Evolutionary conservation across 176 grass and related monocot species (phyloP), one percentile per base, ranked within the genome.

Genomic region (Elymus sibiricus): DNA sequence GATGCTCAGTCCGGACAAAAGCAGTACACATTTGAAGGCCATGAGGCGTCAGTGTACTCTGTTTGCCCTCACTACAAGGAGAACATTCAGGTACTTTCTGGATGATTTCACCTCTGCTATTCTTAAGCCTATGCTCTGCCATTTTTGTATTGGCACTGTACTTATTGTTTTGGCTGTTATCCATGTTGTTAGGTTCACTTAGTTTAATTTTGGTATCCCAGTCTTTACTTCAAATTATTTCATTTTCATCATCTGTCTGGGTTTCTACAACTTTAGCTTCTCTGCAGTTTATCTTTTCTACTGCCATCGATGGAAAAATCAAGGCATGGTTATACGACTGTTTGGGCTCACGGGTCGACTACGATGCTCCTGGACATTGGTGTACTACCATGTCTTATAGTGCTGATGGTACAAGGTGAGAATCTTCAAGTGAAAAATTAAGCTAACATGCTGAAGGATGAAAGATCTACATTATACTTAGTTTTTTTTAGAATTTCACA

Each of bases 271-370:
- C 43, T 78, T 84, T 47, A 39, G 3, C 40, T 87, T 84, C 34
- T 82, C 79, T 70, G 64, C 70, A 99, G 97, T 99, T 99, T 88
- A 99, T 99, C 82, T 99, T 99, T 86, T 99, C 97, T 51, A 99
- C 97, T 7, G 94, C 97, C 24, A 97, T 99, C 44, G 97, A 99
- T 83, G 97, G 97, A 42, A 99, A 99, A 94, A 99, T 99, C 70
- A 99, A 99, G 84, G 97, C 97, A 84, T 99, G 97, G 97, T 62
- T 99, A 22, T 99, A 99, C 77, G 97, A 99, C 83, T 97, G 92
- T 86, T 82, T 99, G 82, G 97, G 97, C 65, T 99, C 97, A 25
- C 94, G 97, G 85, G 97, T 99, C 58, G 97, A 99, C 82, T 99
- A 99, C 77, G 97, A 99, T 91, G 97, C 97, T 71, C 97, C 97